These are phyloP conservation scores for Amanita muscaria DNA, from an alignment of 768 basidiomycete genomes.

Conservation along the genomic window DNA sequence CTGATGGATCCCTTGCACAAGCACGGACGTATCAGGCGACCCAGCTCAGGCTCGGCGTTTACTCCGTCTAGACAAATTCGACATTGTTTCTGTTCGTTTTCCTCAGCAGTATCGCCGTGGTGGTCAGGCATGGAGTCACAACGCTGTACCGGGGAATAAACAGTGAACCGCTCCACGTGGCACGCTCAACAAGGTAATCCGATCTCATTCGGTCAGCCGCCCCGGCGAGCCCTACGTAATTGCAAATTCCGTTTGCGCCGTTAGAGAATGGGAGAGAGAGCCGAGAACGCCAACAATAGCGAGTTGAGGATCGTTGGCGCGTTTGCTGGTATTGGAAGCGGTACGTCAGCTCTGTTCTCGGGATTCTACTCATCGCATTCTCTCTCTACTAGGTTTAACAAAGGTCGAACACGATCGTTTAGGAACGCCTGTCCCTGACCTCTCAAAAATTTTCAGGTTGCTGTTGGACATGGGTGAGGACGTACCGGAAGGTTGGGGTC, in stretches of 20 bases:
- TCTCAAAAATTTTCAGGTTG: constrained; percentile 38
- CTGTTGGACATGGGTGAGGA: constrained; percentile 59
- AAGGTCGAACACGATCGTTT: constrained; percentile 28
- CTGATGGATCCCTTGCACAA: constrained; percentile 74
- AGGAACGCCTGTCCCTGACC: not conserved
- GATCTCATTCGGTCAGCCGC: too few relatives aligned
- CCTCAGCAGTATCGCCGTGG: constrained; percentile 2
- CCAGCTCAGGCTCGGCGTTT: constrained; percentile 50
- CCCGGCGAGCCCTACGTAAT: too few relatives aligned
- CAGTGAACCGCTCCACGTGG: constrained; percentile 3
- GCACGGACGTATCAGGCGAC: constrained; percentile 77
- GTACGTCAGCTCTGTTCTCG: constrained; percentile 24
- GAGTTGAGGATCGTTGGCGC: constrained; percentile 34
- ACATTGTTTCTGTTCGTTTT: constrained; percentile 54
- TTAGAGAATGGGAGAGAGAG: constrained; percentile 28
- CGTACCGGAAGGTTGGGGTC: constrained; percentile 8
- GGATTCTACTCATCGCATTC: constrained; percentile 1
- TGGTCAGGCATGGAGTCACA: constrained; percentile 5
- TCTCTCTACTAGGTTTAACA: constrained; percentile 33
- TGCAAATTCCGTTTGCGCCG: too few relatives aligned
- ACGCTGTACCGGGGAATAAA: not conserved
- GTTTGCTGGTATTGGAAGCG: constrained; percentile 53
- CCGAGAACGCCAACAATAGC: constrained; percentile 30
- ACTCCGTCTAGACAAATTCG: constrained; percentile 75
- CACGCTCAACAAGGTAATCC: not conserved